These are phyloP conservation scores for Vigna mungo DNA, from an alignment of 306 rosid genomes.

Conservation along the genomic window DNA sequence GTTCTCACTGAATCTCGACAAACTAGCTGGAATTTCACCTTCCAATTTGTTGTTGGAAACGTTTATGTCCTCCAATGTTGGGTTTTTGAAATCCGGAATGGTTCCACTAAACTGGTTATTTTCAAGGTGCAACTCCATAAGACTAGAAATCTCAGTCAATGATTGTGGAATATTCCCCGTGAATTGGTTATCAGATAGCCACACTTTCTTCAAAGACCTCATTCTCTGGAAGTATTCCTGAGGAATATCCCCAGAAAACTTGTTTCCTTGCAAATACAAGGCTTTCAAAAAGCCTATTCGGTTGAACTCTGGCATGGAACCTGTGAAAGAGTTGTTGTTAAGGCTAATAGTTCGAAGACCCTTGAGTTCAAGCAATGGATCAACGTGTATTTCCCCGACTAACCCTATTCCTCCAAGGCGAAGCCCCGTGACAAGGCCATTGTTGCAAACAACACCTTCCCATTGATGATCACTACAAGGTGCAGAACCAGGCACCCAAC, in stretches of 20 bases:
- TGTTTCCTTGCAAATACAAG: conserved; percentile 64
- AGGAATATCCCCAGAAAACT: conserved; percentile 74
- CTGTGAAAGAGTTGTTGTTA: conserved; percentile 61
- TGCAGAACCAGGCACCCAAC: conserved; percentile 51
- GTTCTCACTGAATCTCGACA: conserved; percentile 46
- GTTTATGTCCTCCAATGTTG: conserved; percentile 45
- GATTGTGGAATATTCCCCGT: conserved; percentile 66
- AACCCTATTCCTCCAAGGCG: conserved; percentile 61
- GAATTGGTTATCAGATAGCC: conserved; percentile 67
- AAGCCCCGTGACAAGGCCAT: conserved; percentile 61
- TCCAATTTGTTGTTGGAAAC: conserved; percentile 74
- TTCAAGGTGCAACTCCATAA: conserved; percentile 67
- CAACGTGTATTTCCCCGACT: conserved; percentile 52
- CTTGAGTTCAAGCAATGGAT: conserved; percentile 55
- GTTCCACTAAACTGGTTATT: conserved; percentile 69
- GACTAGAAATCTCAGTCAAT: conserved; percentile 48
- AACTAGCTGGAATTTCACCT: conserved; percentile 66
- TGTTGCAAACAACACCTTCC: conserved; percentile 60
- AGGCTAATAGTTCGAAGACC: conserved; percentile 63
- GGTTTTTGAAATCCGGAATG: conserved; percentile 51
- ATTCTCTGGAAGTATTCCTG: conserved; percentile 57
- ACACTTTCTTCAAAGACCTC: conserved; percentile 72
- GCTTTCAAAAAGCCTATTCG: conserved; percentile 60
- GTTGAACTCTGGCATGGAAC: conserved; percentile 71
- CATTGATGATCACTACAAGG: conserved; percentile 60